Evolutionary conservation across 441 rosid species (phyloP).

Genomic region (Syzygium syzygioides): DNA sequence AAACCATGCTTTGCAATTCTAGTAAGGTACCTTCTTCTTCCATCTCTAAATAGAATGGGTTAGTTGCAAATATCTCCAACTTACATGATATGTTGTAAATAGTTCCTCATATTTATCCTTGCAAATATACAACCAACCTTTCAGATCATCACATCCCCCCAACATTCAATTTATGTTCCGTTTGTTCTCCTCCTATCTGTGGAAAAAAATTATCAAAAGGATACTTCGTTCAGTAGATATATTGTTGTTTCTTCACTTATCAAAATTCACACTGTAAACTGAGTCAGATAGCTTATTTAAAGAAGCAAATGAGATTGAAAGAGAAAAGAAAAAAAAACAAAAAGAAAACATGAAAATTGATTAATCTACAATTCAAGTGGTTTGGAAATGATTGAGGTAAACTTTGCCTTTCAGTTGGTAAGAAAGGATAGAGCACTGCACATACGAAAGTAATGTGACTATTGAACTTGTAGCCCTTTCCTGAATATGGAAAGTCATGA

Average conservation of each 20-base stretch:
- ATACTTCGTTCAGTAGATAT: neutral
- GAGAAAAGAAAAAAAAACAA: neutral
- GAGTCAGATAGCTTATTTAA: neutral
- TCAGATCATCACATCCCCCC: neutral
- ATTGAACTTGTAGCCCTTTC: neutral
- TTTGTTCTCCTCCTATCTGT: neutral
- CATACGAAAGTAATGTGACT: neutral
- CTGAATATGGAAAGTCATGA: neutral
- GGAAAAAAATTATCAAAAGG: neutral
- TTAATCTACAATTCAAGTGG: neutral
- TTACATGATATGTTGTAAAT: neutral
- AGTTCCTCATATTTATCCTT: neutral
- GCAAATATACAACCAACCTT: slow-evolving; percentile 13
- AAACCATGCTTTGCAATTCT: slow-evolving; percentile 86
- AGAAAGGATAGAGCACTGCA: neutral
- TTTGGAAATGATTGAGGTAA: neutral
- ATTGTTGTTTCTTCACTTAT: neutral
- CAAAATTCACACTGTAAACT: neutral
- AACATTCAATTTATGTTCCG: neutral
- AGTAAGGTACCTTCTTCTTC: slow-evolving; percentile 58
- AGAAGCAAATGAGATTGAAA: neutral
- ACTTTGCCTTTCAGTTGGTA: neutral
- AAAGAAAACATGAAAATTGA: neutral
- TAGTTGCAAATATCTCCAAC: neutral
- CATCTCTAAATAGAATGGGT: neutral